Evolutionary conservation across 805 yeast genomes (phyloP).

Genomic region (Cyberlindnera saturnus): DNA sequence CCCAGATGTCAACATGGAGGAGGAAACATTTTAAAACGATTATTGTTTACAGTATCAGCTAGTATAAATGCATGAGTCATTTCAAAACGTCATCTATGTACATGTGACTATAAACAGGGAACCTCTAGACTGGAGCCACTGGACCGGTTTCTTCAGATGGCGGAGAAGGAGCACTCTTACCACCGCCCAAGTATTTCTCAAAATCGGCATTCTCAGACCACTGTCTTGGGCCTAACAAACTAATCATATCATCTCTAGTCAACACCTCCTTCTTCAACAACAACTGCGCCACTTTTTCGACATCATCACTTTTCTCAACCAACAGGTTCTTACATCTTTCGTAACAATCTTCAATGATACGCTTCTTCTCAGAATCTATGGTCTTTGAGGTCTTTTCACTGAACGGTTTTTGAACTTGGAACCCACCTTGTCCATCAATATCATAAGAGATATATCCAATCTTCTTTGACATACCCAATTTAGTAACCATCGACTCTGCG

Average conservation of each 20-base stretch:
- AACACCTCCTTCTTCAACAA: constrained; percentile 69
- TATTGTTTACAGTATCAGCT: neutral
- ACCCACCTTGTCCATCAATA: constrained; percentile 43
- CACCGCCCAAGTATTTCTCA: constrained; percentile 65
- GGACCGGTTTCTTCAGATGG: constrained; percentile 9
- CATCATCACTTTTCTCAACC: constrained; percentile 51
- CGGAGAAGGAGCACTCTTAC: constrained; percentile 18
- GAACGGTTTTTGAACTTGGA: constrained; percentile 54
- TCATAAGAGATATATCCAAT: constrained; percentile 64
- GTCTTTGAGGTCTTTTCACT: constrained; percentile 64
- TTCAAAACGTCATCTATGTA: neutral
- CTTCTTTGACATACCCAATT: constrained; percentile 80
- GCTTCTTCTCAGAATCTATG: constrained; percentile 65
- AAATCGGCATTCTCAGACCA: constrained; percentile 83
- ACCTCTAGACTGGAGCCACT: neutral
- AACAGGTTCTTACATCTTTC: constrained; percentile 52
- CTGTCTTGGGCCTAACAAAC: constrained; percentile 71
- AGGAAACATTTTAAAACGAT: constrained; percentile 26
- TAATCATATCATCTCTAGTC: constrained; percentile 75
- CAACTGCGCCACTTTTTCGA: constrained; percentile 68
- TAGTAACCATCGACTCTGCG: constrained; percentile 86
- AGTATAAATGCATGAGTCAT: too few relatives aligned
- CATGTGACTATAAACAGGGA: neutral
- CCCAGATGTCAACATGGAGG: constrained; percentile 25
- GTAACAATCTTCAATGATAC: constrained; percentile 62